These are phyloP conservation scores for Xerocomellus amylosporus DNA, from an alignment of 768 basidiomycete species.

Conservation along the genomic window DNA sequence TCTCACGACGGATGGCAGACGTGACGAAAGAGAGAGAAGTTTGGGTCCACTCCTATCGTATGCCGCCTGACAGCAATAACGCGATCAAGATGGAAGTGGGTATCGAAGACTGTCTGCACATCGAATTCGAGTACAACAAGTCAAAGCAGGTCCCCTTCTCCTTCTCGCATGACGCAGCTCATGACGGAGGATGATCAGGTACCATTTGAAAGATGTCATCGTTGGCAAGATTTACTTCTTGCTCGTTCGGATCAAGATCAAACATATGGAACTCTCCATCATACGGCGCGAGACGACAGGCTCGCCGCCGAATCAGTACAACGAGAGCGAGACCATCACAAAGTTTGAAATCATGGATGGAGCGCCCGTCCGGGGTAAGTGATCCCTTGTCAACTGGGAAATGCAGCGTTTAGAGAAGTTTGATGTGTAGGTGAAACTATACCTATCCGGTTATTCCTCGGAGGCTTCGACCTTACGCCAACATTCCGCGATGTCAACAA, in stretches of 20 bases:
- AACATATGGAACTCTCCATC: constrained; percentile 98
- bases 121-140: constrained; percentile 99
- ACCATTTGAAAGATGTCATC: constrained; percentile 98
- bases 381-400: background rate
- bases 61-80: constrained; percentile 98
- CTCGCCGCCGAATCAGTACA: constrained; percentile 97
- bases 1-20: constrained; percentile 90
- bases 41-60: constrained; percentile 98
- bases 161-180: background rate
- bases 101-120: constrained; percentile 97
- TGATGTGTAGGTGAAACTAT: constrained; percentile 84
- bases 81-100: constrained; percentile 99
- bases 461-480: constrained; percentile 97
- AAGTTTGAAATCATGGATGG: constrained; percentile 99
- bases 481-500: constrained; percentile 99
- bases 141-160: constrained; percentile 68
- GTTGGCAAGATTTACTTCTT: constrained; percentile 99
- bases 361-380: constrained; percentile 87
- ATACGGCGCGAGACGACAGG: constrained; percentile 97
- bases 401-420: background rate
- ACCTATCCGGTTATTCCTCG: constrained; percentile 95
- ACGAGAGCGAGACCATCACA: constrained; percentile 97
- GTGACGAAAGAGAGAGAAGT: constrained; percentile 90
- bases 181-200: constrained; percentile 48
- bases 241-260: constrained; percentile 98